Percentiles rank a stretch among this genome's conserved stretches.
These are phyloP conservation scores for Candida anglica DNA, from an alignment of 805 yeast species.

Conservation along the genomic window DNA sequence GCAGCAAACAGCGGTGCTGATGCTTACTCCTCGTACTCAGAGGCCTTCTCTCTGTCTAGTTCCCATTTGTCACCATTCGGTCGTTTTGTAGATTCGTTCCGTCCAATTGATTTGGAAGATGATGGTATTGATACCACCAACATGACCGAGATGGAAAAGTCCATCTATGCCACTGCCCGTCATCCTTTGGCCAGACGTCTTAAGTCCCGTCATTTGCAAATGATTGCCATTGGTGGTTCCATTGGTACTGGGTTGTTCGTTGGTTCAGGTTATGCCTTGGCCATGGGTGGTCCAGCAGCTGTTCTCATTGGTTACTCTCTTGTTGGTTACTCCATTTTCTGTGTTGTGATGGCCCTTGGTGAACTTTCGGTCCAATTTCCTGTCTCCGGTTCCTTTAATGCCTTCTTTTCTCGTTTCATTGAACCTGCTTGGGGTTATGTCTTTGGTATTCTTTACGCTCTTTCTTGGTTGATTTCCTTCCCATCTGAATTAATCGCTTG, in stretches of 20 bases:
- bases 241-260: slow-evolving; percentile 62
- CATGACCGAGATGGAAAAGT: slow-evolving; percentile 36
- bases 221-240: slow-evolving; percentile 70
- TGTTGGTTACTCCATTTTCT: slow-evolving; percentile 19
- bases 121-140: slow-evolving; percentile 37
- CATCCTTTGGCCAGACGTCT: slow-evolving; percentile 45
- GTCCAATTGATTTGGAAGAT: slow-evolving; percentile 33
- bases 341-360: slow-evolving; percentile 39
- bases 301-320: slow-evolving; percentile 24
- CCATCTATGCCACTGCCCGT: slow-evolving; percentile 35
- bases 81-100: slow-evolving; percentile 31
- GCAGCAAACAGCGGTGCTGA: no score
- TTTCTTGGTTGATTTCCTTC: slow-evolving; percentile 28
- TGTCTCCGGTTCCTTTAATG: slow-evolving; percentile 50
- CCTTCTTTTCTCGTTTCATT: slow-evolving; percentile 46
- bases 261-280: slow-evolving; percentile 42
- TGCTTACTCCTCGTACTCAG: no score
- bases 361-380: slow-evolving; percentile 53
- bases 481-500: slow-evolving; percentile 32
- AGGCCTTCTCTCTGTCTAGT: no score
- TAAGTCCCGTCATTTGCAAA: slow-evolving; percentile 49
- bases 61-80: no score
- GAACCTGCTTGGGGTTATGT: slow-evolving; percentile 57
- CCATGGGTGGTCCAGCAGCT: slow-evolving; percentile 29
- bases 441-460: slow-evolving; percentile 36